Evolutionary conservation across 2,329 filamentous ascomycete genomes (phyloP), one percentile per base, ranked within the genome.

Genomic region (Fusarium redolens): DNA sequence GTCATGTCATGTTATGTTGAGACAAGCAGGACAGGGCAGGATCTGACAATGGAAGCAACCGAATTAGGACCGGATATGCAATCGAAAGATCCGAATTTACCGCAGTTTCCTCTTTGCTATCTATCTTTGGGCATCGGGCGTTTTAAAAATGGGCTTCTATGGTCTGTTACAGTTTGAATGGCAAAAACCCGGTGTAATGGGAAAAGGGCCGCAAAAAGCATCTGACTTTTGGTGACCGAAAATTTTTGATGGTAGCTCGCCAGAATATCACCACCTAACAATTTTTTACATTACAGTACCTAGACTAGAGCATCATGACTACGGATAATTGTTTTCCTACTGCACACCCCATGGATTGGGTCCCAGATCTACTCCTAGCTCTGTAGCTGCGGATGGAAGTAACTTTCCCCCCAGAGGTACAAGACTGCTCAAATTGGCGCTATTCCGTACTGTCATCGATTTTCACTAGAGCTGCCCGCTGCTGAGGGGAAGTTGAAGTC

Each of bases 381-480:
- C 56, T 68, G 61, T 54, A 63, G 38, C 22, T 77, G 75, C 75
- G 75, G 75, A 72, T 77, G 75, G 61, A 68, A 35, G 75, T 77
- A 77, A 54, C 73, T 77, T 71, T 71, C 28, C 44, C 48, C 43
- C 22, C n/a, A 47, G 45, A 69, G 73, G 66, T 77, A 77, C 75
- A 68, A 57, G 48, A 54, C n/a, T 44, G 30, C 52, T 71, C 41
- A 65, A 74, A 67, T 72, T 74, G 52, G 58, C 73, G 73, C 75
- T 77, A 48, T 28, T 22, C 25, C 33, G 33, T 22, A 75, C 61
- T 47, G 59, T 61, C 60, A 33, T 61, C 45, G 58, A 54, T 52
- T 64, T 38, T 40, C 43, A 44, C 59, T 60, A 44, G 66, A 63
- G 22, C n/a, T 56, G 58, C 18, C 20, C 52, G 64, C 60, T 65